These are phyloP conservation scores for Citrus sinensis DNA, from an alignment of 345 rosid species.

Conservation along the genomic window DVS_A1.0 CM039162.1:32781001-32781500, in stretches of 20 bases:
- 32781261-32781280: neutral
- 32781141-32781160: conserved; percentile 76
- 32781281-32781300: neutral
- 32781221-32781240: conserved; percentile 46
- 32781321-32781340: neutral
- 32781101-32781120: conserved; percentile 8
- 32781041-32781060: conserved; percentile 39
- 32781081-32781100: conserved; percentile 7
- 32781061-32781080: neutral
- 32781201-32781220: conserved; percentile 99
- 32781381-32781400: neutral
- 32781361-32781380: neutral
- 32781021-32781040: conserved; percentile 98
- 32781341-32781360: neutral
- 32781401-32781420: neutral
- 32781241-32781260: conserved; percentile 7
- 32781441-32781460: conserved; percentile 19
- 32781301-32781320: neutral
- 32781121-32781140: conserved; percentile 86
- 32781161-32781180: conserved; percentile 72
- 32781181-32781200: conserved; percentile 95
- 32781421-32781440: neutral
- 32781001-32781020: conserved; percentile 90
- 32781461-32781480: conserved; percentile 97
- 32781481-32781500: conserved; percentile 96